These are phyloP conservation scores for Debaryomyces robertsiae DNA, from an alignment of 1,139 yeast species.

Conservation along the genomic window DNA sequence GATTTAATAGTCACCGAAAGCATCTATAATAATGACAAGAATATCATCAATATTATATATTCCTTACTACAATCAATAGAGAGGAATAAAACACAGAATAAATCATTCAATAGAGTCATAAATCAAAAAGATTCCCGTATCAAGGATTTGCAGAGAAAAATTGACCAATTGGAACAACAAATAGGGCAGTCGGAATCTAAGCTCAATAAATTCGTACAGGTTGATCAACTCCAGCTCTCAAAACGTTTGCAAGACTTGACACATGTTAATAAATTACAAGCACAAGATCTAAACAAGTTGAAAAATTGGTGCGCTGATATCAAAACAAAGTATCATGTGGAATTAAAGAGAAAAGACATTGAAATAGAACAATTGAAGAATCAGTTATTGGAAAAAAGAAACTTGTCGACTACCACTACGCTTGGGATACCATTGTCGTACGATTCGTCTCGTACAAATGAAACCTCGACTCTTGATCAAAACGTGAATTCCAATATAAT, in stretches of 20 bases:
- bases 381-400: conserved; percentile 39
- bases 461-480: conserved; percentile 7
- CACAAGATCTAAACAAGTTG: conserved; percentile 32
- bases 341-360: conserved; percentile 39
- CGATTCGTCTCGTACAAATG: conserved; percentile 5
- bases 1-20: conserved; percentile 29
- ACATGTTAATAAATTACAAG: conserved; percentile 30
- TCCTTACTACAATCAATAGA: conserved; percentile 44
- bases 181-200: conserved; percentile 21
- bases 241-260: conserved; percentile 25
- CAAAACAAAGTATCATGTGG: conserved; percentile 42
- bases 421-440: conserved; percentile 28
- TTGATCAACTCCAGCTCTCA: conserved; percentile 24
- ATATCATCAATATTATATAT: conserved; percentile 44
- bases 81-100: conserved; percentile 38
- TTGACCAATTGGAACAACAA: conserved; percentile 25
- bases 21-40: conserved; percentile 46
- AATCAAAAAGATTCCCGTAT: conserved; percentile 34
- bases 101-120: conserved; percentile 33
- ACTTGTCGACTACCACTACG: conserved; percentile 34
- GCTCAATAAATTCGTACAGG: conserved; percentile 20
- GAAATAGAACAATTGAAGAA: conserved; percentile 43
- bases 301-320: conserved; percentile 35
- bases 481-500: conserved; percentile 30
- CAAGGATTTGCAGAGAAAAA: conserved; percentile 27